phyloP scores from a whole-genome alignment of 495 filamentous ascomycete species.

The Pyronema domesticum region DNA sequence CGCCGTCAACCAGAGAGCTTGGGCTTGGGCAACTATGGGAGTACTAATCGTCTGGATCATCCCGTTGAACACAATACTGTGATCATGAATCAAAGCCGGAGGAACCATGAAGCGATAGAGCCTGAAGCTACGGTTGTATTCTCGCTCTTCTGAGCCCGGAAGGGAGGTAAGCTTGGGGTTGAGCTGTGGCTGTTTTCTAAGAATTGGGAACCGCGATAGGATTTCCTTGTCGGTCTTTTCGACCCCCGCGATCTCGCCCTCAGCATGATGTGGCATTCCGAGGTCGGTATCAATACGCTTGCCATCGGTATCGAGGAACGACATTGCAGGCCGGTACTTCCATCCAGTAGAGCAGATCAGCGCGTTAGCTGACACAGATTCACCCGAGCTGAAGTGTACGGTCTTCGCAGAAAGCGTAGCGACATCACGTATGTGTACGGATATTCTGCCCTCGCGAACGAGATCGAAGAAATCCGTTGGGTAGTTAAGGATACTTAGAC shows the following conservation, averaged over 20 bases:
- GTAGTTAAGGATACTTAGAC: conserved; percentile 54
- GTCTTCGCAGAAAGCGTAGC: conserved; percentile 30
- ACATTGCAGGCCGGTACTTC: conserved; percentile 29
- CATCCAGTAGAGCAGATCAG: conserved; percentile 57
- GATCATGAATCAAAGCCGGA: conserved; percentile 25
- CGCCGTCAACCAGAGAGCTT: conserved; percentile 55
- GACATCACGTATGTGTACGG: conserved; percentile 46
- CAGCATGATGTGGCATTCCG: conserved; percentile 1
- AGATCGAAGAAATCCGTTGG: conserved; percentile 45
- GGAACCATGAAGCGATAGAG: conserved; percentile 59
- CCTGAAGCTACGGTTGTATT: conserved; percentile 26
- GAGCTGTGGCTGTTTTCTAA: conserved; percentile 30
- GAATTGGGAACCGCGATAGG: conserved; percentile 44
- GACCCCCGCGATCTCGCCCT: conserved; percentile 10
- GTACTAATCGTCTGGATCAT: conserved; percentile 10
- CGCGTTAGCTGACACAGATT: conserved; percentile 39
- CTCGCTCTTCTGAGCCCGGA: conserved; percentile 5
- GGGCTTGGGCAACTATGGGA: conserved; percentile 25
- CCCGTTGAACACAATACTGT: conserved; percentile 18
- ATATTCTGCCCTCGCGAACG: conserved; percentile 39
- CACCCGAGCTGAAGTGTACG: conserved; percentile 33
- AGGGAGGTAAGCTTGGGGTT: conserved; percentile 26
- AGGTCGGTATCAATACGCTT: background rate
- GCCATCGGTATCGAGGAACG: conserved; percentile 8
- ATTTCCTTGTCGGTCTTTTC: conserved; percentile 47